Base-by-base conservation (phyloP, 1,284 basidiomycete species). In the Coniferiporia weirii region DNA sequence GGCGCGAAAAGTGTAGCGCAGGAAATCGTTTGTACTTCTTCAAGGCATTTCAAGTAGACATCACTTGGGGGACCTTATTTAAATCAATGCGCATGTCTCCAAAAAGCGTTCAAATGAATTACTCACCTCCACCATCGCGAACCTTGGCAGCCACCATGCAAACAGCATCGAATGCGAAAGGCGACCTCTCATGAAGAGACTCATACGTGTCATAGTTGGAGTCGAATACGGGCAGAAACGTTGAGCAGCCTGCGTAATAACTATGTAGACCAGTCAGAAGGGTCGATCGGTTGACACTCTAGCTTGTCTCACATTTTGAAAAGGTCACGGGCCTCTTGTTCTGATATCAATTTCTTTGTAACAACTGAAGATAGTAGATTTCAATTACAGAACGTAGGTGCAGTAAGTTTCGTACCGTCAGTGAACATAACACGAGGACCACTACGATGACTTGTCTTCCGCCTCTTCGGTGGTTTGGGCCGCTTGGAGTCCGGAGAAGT, bases 61-160 rank as follows among this genome's bases (percentile, higher is more conserved):
- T 90, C 86, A 64, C 86, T 88, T 17, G 83, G 64, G 43, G 65
- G 63, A 34, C 65, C 63, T 62, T 17, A 75, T 66, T 76, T n/a
- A 80, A 83, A 84, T 67, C 13, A 51, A 32, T 49, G 12, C 55
- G 44, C 38, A 20, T 20, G n/a, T 57, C 19, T 32, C 51, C 17
- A 62, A 45, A 61, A 20, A 19, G 48, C 8, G 45, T 36, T 60
- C 17, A 61, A 43, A 52, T 40, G 22, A 53, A 48, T n/a, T 45
- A 69, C 80, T 64, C 64, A 84, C 89, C 88, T 68, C 93, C 93
- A 32, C 91, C 92, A 68, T 95, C 93, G 56, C 89, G 82, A 32
- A 94, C 90, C 57, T 88, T 83, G 8, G 91, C 87, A 5, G 91
- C 93, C 27, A 94, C 90, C 86, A 93, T 92, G 67, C 93, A 92